Base-by-base conservation (phyloP, 2,329 filamentous ascomycete species). In the Immersiporthe knoxdaviesiana region DNA sequence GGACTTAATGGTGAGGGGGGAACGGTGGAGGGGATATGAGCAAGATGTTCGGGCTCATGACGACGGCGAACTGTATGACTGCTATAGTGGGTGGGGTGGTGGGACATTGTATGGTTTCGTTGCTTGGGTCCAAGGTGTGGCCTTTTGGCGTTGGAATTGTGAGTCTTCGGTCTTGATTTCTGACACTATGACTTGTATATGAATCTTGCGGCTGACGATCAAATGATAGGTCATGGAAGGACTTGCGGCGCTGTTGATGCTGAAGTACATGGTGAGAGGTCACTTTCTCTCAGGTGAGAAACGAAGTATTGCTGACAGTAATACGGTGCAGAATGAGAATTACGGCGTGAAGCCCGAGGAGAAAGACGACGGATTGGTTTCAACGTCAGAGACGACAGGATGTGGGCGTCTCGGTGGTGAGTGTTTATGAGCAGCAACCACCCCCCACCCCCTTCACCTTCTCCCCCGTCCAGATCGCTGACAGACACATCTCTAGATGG, bases 11-110 rank as follows among this genome's bases (percentile, higher is more conserved):
- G 32, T 2, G 56, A 62, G n/a, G 44, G 3, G 63, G 64, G 24
- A 56, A 11, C 10, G 76, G 76, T 18, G 62, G 73, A 1, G 79
- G 79, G 21, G 79, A 79, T n/a, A 74, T 88, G 69, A 81, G 82
- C 64, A 78, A 78, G 39, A 81, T 87, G 75, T 86, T 87, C 74
- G 84, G 84, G 7, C 70, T 79, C 18, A 83, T 85, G 81, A 83
- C 83, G 4, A 84, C 80, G 1, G 72, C 82, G 27, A 88, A 86
- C 73, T 84, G 84, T 44, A 79, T 85, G 30, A 83, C 84, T 63
- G 85, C 85, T 0, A 85, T 88, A 63, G 68, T 81, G 6, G 80
- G 84, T 0, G 85, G 85, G 1, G 78, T 87, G 0, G 74, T 83
- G 39, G 82, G 83, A 3, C 82, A 87, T 70, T 82, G 80, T 73